Evolutionary conservation across 2,329 filamentous ascomycete species (phyloP).

Genomic region (Fusarium sp.): DNA sequence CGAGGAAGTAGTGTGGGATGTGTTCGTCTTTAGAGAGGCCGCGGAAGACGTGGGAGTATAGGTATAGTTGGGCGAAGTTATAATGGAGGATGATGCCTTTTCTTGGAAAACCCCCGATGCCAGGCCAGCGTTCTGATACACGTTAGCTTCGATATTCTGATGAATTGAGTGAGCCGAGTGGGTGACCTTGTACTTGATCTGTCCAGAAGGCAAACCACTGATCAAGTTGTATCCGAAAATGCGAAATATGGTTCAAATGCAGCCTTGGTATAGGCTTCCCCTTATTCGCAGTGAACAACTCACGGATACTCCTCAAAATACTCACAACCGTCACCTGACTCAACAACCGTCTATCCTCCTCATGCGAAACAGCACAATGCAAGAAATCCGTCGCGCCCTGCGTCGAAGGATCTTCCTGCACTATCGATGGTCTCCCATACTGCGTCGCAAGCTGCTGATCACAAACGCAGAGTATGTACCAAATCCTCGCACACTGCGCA

Average conservation of each 20-base stretch:
- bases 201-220: conserved; percentile 51
- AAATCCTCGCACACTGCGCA: conserved; percentile 64
- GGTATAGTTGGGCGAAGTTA: conserved; percentile 52
- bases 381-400: conserved; percentile 65
- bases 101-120: conserved; percentile 49
- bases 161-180: accelerated
- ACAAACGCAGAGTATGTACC: conserved; percentile 69
- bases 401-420: conserved; percentile 65
- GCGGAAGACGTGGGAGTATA: conserved; percentile 54
- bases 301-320: conserved; percentile 64
- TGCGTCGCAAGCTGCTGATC: conserved; percentile 71
- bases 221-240: conserved; percentile 48
- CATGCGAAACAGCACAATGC: conserved; percentile 58
- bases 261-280: conserved; percentile 61
- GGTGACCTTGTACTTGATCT: conserved; percentile 39
- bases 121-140: conserved; percentile 47
- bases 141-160: background rate
- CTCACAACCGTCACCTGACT: conserved; percentile 67
- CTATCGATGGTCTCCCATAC: conserved; percentile 66
- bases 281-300: conserved; percentile 65
- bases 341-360: conserved; percentile 64
- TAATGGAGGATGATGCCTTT: conserved; percentile 52
- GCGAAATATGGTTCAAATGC: conserved; percentile 59
- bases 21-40: conserved; percentile 45
- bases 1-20: conserved; percentile 45